These are phyloP conservation scores for Spizellomyces sp. DNA, from an alignment of 192 early-diverging fungal genomes.

Conservation along the genomic window DNA sequence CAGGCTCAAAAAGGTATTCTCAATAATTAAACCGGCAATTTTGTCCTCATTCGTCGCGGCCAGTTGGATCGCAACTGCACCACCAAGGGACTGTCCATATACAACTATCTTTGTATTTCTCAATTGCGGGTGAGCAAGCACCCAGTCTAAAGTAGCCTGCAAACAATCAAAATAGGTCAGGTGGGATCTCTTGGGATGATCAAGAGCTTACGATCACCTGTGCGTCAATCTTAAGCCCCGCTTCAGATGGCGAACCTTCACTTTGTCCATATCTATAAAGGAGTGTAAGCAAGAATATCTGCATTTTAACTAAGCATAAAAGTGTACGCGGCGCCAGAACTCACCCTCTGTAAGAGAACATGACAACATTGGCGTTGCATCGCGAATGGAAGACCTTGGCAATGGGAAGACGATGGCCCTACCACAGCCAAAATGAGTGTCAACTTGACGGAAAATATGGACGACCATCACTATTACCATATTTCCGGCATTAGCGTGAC, in stretches of 20 bases:
- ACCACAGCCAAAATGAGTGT: not conserved
- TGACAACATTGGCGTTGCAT: constrained; percentile 83
- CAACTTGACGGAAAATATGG: not conserved
- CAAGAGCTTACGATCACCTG: constrained; percentile 49
- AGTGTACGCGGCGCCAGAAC: not conserved
- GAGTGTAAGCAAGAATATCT: not conserved
- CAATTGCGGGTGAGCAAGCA: constrained; percentile 73
- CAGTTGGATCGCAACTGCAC: constrained; percentile 90
- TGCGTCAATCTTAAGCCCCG: constrained; percentile 86
- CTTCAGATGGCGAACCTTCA: constrained; percentile 84
- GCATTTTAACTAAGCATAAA: too few species aligned
- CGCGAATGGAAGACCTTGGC: constrained; percentile 70
- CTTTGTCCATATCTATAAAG: constrained; percentile 76
- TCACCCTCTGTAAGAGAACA: constrained; percentile 98
- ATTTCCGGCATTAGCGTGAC: constrained; percentile 98
- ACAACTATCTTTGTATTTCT: constrained; percentile 78
- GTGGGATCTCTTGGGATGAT: not conserved
- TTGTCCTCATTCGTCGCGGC: constrained; percentile 75
- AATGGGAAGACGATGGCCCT: constrained; percentile 94
- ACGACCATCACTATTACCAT: constrained; percentile 55
- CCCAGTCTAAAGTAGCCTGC: constrained; percentile 81
- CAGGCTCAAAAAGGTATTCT: constrained; percentile 92
- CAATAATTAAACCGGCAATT: constrained; percentile 83
- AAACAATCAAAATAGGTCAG: constrained; percentile 7
- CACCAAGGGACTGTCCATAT: constrained; percentile 96